Conservation (phyloP, 2,329 filamentous ascomycete species). For the Coniochaeta ligniaria region DNA sequence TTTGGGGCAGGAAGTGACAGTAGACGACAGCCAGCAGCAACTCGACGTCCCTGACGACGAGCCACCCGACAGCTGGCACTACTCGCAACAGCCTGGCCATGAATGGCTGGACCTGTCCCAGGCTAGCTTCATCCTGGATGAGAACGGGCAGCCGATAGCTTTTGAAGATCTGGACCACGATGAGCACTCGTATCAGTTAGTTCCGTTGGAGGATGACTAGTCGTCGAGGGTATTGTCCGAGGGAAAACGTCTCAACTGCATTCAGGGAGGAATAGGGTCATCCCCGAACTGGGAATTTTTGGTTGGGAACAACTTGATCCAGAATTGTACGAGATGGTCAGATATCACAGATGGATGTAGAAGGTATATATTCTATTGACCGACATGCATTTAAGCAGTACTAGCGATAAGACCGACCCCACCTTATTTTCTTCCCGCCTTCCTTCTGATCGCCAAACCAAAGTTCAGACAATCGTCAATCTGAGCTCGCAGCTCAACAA, state of each 20-base stretch:
- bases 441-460: not conserved
- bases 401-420: not conserved
- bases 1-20: not conserved
- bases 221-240: not conserved
- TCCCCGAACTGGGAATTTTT: not conserved
- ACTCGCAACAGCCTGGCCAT: not conserved
- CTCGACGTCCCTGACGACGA: not conserved
- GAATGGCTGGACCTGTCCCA: constrained; percentile 1
- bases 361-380: not conserved
- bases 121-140: not conserved
- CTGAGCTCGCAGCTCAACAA: too few species aligned
- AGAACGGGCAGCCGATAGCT: not conserved
- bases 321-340: too few species aligned
- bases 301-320: not conserved
- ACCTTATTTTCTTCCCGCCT: not conserved
- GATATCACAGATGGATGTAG: too few species aligned
- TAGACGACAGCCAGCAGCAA: not conserved
- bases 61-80: not conserved
- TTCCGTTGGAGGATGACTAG: not conserved
- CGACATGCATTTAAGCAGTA: not conserved
- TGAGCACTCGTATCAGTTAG: not conserved
- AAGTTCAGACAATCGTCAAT: too few species aligned
- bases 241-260: not conserved
- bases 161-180: not conserved
- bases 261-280: too few species aligned